Evolutionary conservation across 805 yeast genomes (phyloP), one percentile per base, ranked within the genome.

Genomic region (Kazachstania bromeliacearum): DNA sequence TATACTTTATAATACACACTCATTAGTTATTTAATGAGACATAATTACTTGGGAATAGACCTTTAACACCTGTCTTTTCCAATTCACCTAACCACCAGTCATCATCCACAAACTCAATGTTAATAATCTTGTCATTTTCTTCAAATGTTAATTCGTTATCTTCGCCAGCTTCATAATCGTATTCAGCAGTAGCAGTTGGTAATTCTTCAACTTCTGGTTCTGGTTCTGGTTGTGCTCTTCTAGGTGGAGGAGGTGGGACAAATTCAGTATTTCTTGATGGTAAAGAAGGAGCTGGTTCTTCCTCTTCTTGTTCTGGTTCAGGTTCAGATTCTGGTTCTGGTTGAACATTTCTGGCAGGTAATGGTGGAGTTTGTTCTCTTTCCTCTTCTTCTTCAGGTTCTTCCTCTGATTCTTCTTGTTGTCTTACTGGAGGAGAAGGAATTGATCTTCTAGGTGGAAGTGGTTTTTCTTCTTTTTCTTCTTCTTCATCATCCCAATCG

Each of bases 61-160:
- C 92, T 46, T 73, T 70, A 47, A 76, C 81, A 31, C 95, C 96
- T 22, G 76, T 63, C 12, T 34, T 40, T 39, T 60, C 69, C 48
- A 79, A 69, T 43, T 74, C 77, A 35, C 98, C 98, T 37, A 81
- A 68, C 97, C 97, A 92, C 98, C 98, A 92, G 56, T 85, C 95
- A 31, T 85, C 95, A 50, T 87, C 95, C 13, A 84, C 81, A 58
- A 84, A 82, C 48, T 87, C 94, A 43, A 92, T 81, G 41, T 85
- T 82, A 14, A 75, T 66, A 43, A 92, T 85, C 41, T 68, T 51
- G 47, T 85, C 97, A 36, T 89, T 94, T 55, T 85, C 95, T 17
- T 66, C 71, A 59, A 92, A 92, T 2, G 76, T 71, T 41, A 92
- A 68, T 63, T 92, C 98, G 53, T 88, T 92, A 45, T 81, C 95